Percentiles rank a stretch among this genome's conserved stretches.
These are phyloP conservation scores for Hymenoscyphus salicellus DNA, from an alignment of 2,329 filamentous ascomycete species.

Conservation along the genomic window DNA sequence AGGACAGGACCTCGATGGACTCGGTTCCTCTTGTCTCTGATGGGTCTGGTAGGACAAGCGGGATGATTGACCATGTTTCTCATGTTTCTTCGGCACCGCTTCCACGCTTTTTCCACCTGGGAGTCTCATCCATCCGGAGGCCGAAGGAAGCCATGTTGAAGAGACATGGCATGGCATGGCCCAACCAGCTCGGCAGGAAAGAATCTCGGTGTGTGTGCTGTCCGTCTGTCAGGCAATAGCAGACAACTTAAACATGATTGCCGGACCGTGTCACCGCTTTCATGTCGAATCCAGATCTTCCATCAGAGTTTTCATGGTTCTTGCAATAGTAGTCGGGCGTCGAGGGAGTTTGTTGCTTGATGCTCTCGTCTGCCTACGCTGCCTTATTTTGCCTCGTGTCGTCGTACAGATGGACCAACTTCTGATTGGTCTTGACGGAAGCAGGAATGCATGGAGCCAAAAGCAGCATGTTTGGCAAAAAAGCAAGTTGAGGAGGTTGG, in stretches of 20 bases:
- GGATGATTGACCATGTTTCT: constrained; percentile 1
- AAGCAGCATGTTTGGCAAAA: constrained; percentile 3
- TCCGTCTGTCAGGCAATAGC: background rate
- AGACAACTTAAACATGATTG: background rate
- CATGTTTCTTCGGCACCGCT: background rate
- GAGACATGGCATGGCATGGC: background rate
- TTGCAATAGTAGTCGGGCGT: background rate
- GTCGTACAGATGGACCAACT: background rate
- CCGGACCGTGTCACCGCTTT: constrained; percentile 1
- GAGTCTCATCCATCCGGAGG: background rate
- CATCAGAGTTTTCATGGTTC: background rate
- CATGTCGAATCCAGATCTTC: background rate
- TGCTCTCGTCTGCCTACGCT: background rate
- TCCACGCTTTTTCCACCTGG: background rate
- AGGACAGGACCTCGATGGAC: no score
- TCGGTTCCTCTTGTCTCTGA: no score
- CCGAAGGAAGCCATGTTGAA: background rate
- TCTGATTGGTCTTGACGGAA: background rate
- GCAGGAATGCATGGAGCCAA: background rate
- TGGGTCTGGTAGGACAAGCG: background rate
- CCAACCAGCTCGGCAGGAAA: constrained; percentile 7
- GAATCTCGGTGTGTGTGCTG: background rate
- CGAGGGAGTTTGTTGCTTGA: background rate
- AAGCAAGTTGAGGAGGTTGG: constrained; percentile 5
- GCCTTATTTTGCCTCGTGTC: background rate